Evolutionary conservation across 2,329 filamentous ascomycete species (phyloP).

Genomic region (Phaeosphaeriaceae sp.): DNA sequence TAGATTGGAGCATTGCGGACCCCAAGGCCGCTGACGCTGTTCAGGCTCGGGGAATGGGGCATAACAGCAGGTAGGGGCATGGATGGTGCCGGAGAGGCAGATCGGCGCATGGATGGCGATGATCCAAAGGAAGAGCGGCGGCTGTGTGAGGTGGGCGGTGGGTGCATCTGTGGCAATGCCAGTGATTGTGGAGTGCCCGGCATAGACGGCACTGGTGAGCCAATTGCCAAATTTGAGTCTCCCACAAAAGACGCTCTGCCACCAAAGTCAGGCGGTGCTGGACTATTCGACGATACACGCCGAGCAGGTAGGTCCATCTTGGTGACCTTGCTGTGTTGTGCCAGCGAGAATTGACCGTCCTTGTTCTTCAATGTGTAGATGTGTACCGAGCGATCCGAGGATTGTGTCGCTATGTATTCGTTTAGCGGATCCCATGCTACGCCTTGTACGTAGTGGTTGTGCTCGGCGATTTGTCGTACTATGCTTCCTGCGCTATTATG

Average conservation of each 20-base stretch:
- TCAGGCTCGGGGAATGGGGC: slow-evolving; percentile 86
- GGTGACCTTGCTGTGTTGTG: slow-evolving; percentile 78
- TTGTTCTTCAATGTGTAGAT: slow-evolving; percentile 97
- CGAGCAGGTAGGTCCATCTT: slow-evolving; percentile 94
- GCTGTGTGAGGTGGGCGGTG: slow-evolving; percentile 88
- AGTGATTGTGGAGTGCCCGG: slow-evolving; percentile 92
- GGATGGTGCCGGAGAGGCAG: slow-evolving; percentile 90
- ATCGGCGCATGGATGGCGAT: slow-evolving; percentile 78
- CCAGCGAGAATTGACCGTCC: slow-evolving; percentile 90
- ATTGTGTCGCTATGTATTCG: slow-evolving; percentile 97
- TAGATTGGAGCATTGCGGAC: slow-evolving; percentile 89
- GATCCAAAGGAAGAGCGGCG: slow-evolving; percentile 91
- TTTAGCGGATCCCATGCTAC: slow-evolving; percentile 98
- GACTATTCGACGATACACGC: slow-evolving; percentile 88
- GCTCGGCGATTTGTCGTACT: slow-evolving; percentile 93
- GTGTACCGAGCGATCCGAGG: slow-evolving; percentile 95
- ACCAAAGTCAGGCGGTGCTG: slow-evolving; percentile 83
- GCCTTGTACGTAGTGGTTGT: slow-evolving; percentile 97
- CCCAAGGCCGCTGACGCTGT: slow-evolving; percentile 53
- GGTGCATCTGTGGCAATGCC: slow-evolving; percentile 87
- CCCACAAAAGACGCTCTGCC: slow-evolving; percentile 70
- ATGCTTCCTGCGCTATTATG: slow-evolving; percentile 34
- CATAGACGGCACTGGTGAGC: slow-evolving; percentile 87
- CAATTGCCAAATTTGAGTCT: slow-evolving; percentile 60
- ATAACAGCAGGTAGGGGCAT: slow-evolving; percentile 94